Conservation (phyloP, 75 land plant species). For the Selaginella tamariscina region DNA sequence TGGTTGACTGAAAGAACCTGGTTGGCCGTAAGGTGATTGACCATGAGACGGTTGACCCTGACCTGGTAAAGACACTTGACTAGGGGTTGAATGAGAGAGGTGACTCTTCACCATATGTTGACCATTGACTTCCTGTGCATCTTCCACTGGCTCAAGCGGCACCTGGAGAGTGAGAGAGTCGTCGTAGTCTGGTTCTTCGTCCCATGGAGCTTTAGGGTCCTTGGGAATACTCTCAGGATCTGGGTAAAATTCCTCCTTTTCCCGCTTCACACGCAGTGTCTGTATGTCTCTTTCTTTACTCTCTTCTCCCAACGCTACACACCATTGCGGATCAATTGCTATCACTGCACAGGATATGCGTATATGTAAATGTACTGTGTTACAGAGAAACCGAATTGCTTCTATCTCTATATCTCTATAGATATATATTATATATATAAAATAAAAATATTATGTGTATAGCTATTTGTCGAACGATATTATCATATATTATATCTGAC, state of each 20-base stretch:
- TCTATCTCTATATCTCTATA: too few relatives aligned
- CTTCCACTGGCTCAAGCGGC: constrained; percentile 41
- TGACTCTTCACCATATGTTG: constrained; percentile 18
- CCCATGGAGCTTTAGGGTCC: constrained; percentile 86
- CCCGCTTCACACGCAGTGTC: constrained; percentile 49
- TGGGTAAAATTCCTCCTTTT: constrained; percentile 48
- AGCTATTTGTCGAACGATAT: too few relatives aligned
- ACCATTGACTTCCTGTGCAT: background rate
- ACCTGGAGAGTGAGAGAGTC: constrained; percentile 73
- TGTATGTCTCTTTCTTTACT: constrained; percentile 76
- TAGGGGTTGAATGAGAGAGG: too few relatives aligned
- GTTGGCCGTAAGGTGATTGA: too few relatives aligned
- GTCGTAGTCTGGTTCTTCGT: constrained; percentile 70
- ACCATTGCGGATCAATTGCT: constrained; percentile 31
- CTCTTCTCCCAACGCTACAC: constrained; percentile 55
- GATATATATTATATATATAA: too few relatives aligned
- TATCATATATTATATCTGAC: too few relatives aligned
- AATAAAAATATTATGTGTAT: too few relatives aligned
- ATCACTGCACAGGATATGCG: constrained; percentile 49
- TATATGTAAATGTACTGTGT: too few relatives aligned
- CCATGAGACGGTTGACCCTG: constrained; percentile 11
- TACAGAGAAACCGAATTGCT: too few relatives aligned
- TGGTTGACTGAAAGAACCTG: too few relatives aligned
- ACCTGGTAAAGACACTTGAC: too few relatives aligned
- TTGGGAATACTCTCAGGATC: constrained; percentile 38